Conservation (phyloP, 208 protist genomes). For the Leishmania lainsoni region DNA sequence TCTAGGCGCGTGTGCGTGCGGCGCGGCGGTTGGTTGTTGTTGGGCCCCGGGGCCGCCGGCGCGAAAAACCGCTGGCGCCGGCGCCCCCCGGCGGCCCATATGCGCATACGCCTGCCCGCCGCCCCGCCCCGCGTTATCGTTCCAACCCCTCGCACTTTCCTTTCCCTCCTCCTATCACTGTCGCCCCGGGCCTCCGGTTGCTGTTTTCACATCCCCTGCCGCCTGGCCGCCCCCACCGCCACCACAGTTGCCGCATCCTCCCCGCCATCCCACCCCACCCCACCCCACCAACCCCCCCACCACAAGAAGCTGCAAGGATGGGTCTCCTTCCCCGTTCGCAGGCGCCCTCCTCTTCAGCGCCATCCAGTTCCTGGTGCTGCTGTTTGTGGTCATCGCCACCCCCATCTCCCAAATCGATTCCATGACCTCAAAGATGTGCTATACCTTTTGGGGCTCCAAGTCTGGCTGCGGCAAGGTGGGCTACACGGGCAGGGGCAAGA, state of each 20-base stretch:
- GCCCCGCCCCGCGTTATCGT: neutral
- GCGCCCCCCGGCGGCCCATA: neutral
- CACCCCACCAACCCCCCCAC: too few relatives aligned
- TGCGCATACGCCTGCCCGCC: neutral
- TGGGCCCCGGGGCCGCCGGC: too few relatives aligned
- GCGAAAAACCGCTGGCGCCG: too few relatives aligned
- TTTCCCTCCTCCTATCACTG: neutral
- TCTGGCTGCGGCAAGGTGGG: neutral
- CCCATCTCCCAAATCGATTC: slow-evolving; percentile 11
- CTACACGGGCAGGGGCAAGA: slow-evolving; percentile 8
- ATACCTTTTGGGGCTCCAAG: neutral
- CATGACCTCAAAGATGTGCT: slow-evolving; percentile 8
- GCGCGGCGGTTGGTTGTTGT: neutral
- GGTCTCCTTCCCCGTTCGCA: slow-evolving; percentile 23
- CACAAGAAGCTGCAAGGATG: slow-evolving; percentile 22
- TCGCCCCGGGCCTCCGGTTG: too few relatives aligned
- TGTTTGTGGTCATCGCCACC: slow-evolving; percentile 34
- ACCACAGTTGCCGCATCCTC: neutral
- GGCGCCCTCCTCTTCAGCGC: slow-evolving; percentile 34
- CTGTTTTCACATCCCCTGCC: neutral
- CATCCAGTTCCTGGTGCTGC: slow-evolving; percentile 33
- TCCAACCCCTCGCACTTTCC: neutral
- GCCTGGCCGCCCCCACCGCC: neutral
- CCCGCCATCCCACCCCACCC: neutral
- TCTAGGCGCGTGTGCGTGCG: neutral